Base-by-base conservation (phyloP, 192 early-diverging fungal species). In the Backusella macrospora region DNA sequence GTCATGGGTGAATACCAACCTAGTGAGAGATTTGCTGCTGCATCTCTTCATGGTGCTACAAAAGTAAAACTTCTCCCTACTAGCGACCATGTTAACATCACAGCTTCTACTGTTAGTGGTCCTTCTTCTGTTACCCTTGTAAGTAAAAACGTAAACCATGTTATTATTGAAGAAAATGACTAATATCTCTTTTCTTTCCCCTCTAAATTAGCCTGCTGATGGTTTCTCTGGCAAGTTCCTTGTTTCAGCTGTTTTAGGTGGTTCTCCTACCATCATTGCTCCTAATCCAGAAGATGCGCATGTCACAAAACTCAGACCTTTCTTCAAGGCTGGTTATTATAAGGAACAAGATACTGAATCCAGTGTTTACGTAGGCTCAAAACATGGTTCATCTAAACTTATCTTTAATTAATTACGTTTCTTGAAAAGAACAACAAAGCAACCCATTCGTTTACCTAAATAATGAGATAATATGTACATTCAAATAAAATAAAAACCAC, bases 271-370 rank as follows among this genome's bases (percentile, higher is more conserved):
- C 9, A 49, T 78, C 47, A 21, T 26, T 29, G 77, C 77, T 40
- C 72, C 77, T n/a, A 44, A 78, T n/a, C 77, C 73, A 13, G 73
- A 66, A 34, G 77, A 78, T 52, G 43, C 74, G 52, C 77, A 78
- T 74, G 59, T 78, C 21, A 74, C 72, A 39, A 74, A 74, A 62
- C 14, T 69, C 15, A 78, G 77, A 71, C 72, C 65, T 26, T 65
- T 39, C 46, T 43, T 55, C 39, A 74, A 74, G 68, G 38, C 42
- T 18, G 77, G 77, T 65, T 78, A 74, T 63, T 78, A 71, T 29
- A 78, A 74, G 73, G 34, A 67, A 64, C 34, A 73, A 13, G 34
- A 72, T 12, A 62, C 68, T 4, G 68, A 46, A 0, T 70, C 72
- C 14, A 7, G 29, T 38, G 44, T 66, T 45, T 38, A 71, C 29